Base-by-base conservation (phyloP, 257 asterid genomes). In the Solanum sitiens region DNA sequence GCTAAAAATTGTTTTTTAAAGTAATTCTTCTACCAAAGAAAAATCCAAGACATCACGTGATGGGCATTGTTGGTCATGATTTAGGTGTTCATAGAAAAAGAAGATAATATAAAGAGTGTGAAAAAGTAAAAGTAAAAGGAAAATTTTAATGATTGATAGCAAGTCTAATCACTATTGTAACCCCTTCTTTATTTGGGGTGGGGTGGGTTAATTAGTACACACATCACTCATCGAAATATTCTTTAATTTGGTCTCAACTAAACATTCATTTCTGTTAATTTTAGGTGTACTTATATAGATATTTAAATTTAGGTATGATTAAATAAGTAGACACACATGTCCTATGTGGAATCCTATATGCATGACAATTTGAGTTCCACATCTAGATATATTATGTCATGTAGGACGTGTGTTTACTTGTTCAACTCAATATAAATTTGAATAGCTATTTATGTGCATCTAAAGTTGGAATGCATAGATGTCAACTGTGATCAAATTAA, bases 31-130 rank as follows among this genome's bases (percentile, higher is more conserved):
- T 80, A 56, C 84, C 14, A 84, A 44, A 88, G 86, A 88, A 87
- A 83, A 72, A 85, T 86, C 59, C 65, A 86, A 59, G 90, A 63
- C 59, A 86, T 87, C 94, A 90, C 92, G 92, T 90, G 92, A 88
- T 86, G 89, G 88, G 70, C 91, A 42, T 88, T 88, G 89, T 77
- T 74, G 83, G 83, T 79, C 67, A 79, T 74, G 50, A 86, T 85
- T 87, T 88, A 87, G 91, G 89, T 84, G 82, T 80, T 79, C 75
- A 88, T 71, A 87, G 80, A 79, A 65, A 67, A 77, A 25, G 3
- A 80, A 85, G 30, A 87, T 37, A 37, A 37, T 37, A 37, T 32
- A 87, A 87, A n/a, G 20, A 30, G 42, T 6, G 7, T 33, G 61
- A 74, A 45, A 71, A 72, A 72, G 79, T 4, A 72, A 33, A 79